Base-by-base conservation (phyloP, 495 filamentous ascomycete genomes). In the Daldinia decipiens region DNA sequence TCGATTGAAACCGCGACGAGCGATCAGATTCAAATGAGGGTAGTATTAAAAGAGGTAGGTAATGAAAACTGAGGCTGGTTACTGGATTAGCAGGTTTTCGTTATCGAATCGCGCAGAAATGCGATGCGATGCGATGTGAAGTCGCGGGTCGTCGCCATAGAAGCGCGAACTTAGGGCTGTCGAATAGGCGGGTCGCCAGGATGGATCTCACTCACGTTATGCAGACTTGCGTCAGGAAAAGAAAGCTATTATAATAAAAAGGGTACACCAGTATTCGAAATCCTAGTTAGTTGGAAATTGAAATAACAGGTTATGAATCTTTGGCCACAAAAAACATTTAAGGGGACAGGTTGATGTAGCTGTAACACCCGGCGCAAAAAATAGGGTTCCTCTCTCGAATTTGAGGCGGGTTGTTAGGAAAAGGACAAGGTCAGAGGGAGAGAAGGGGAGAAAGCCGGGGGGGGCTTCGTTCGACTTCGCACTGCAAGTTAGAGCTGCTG, bases 141-240 rank as follows among this genome's bases (percentile, higher is more conserved):
- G 69, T 65, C 69, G 69, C 69, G 51, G 54, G 64, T 72, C 54
- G 64, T 72, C 54, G 64, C 59, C 64, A 66, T 72, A 59, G 64
- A 63, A 72, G 70, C 70, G 64, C 59, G 65, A 65, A 45, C 70
- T 52, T 69, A 43, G 36, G 57, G 15, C 11, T 43, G 53, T 70
- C 62, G 59, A 69, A 73, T 64, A 63, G 61, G 73, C 75, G 68
- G 67, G 62, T 70, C 75, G 73, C 65, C 65, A 68, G 69, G 60
- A 72, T 68, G 66, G 68, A 76, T 74, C 70, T 72, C 70, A 77
- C 75, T 77, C 75, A 77, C 75, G 73, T 71, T 75, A 68, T 65
- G 36, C 64, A 67, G 45, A 51, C 52, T 68, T 65, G 50, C 39
- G 51, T 43, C 43, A 61, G 54, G 58, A 52, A 62, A 38, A 63